Percentiles rank a stretch among this genome's conserved stretches.
These are phyloP conservation scores for Euphrasia arctica DNA, from an alignment of 305 asterid genomes.

Conservation along the genomic window DNA sequence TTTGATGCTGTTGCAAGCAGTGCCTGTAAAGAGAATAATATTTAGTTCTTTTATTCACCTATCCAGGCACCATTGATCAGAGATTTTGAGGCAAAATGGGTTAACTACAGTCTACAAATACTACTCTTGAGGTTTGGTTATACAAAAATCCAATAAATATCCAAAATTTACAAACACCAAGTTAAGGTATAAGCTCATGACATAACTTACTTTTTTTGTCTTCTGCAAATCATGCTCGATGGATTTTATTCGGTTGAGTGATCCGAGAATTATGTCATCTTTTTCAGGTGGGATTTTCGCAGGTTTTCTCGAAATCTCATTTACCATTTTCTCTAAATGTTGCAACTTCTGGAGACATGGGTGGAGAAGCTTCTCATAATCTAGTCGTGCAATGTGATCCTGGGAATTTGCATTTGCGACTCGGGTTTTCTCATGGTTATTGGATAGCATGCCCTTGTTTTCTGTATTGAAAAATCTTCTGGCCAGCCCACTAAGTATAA, in stretches of 20 bases:
- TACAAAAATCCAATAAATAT: not conserved
- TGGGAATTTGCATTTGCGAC: slow-evolving; percentile 36
- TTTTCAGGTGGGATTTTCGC: slow-evolving; percentile 83
- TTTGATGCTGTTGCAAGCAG: slow-evolving; percentile 77
- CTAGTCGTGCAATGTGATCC: slow-evolving; percentile 32
- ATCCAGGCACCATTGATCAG: not conserved
- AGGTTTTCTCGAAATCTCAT: slow-evolving; percentile 72
- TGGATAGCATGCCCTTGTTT: slow-evolving; percentile 21
- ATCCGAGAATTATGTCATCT: slow-evolving; percentile 73
- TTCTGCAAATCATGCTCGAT: slow-evolving; percentile 85
- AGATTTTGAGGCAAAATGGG: no score
- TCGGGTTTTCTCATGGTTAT: slow-evolving; percentile 22
- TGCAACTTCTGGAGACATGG: slow-evolving; percentile 88
- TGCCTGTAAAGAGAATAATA: slow-evolving; percentile 40
- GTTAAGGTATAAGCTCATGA: not conserved
- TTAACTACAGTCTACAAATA: not conserved
- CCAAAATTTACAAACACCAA: not conserved
- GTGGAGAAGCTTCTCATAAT: slow-evolving; percentile 50
- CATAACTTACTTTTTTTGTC: slow-evolving; percentile 62
- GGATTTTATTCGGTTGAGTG: slow-evolving; percentile 83
- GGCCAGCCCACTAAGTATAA: slow-evolving; percentile 39
- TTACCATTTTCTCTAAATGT: slow-evolving; percentile 66
- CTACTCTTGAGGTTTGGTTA: not conserved
- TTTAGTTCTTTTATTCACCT: not conserved
- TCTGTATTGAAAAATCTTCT: slow-evolving; percentile 37